Evolutionary conservation across 2,329 filamentous ascomycete species (phyloP).

Genomic region (Microdochium nivale): DNA sequence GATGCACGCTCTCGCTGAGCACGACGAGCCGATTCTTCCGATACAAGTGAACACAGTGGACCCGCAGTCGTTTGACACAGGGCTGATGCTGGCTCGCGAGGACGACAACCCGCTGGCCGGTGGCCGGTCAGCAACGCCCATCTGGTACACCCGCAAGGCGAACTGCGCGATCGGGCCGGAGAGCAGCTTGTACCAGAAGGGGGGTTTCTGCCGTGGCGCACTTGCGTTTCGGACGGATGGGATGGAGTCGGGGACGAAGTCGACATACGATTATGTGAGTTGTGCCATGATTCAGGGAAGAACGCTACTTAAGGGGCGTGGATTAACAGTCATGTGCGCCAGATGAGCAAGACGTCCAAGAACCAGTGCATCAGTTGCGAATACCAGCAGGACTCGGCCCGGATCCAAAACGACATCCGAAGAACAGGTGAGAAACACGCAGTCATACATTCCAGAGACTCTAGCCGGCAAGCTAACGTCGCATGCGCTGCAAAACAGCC

Average conservation of each 20-base stretch:
- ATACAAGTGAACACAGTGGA: slow-evolving; percentile 1
- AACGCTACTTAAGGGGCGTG: too few species aligned
- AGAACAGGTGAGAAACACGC: slow-evolving; percentile 6
- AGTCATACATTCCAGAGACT: too few species aligned
- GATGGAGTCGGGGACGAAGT: slow-evolving; percentile 25
- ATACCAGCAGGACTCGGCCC: slow-evolving; percentile 6
- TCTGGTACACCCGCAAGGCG: slow-evolving; percentile 2
- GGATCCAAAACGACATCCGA: slow-evolving; percentile 6
- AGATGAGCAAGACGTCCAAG: slow-evolving; percentile 6
- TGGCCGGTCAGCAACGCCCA: background rate
- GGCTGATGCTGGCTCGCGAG: slow-evolving; percentile 12
- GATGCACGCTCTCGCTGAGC: background rate
- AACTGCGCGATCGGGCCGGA: slow-evolving; percentile 23
- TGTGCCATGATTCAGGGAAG: background rate
- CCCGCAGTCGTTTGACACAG: slow-evolving; percentile 8
- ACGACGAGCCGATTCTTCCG: background rate
- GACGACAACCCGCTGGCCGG: background rate
- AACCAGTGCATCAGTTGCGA: slow-evolving; percentile 16
- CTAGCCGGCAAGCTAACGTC: too few species aligned
- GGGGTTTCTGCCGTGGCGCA: slow-evolving; percentile 29
- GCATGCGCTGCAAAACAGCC: too few species aligned
- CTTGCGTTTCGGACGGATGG: slow-evolving; percentile 24
- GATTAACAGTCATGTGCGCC: background rate
- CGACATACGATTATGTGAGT: slow-evolving; percentile 14
- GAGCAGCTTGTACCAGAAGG: slow-evolving; percentile 25